phyloP scores from a whole-genome alignment of 805 yeast genomes.

The Candida corydali region DNA sequence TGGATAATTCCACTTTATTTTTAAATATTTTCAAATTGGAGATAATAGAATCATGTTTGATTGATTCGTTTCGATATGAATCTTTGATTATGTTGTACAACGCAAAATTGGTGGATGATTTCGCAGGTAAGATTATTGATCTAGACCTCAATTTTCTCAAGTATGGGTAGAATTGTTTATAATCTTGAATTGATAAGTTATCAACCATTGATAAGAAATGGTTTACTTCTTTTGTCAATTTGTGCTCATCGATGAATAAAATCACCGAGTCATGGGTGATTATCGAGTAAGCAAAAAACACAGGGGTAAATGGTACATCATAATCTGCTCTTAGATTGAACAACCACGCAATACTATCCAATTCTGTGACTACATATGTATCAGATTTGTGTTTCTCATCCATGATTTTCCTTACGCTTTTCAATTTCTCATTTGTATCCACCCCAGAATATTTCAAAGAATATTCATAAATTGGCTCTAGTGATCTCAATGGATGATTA shows the following conservation, averaged over 20 bases:
- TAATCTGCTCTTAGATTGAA: slow-evolving; percentile 72
- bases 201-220: slow-evolving; percentile 22
- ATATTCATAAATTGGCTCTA: slow-evolving; percentile 28
- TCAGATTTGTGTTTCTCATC: no score
- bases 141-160: slow-evolving; percentile 25
- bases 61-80: slow-evolving; percentile 20
- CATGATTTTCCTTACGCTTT: slow-evolving; percentile 28
- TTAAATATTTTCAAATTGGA: slow-evolving; percentile 67
- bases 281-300: slow-evolving; percentile 67
- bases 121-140: slow-evolving; percentile 29
- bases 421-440: slow-evolving; percentile 24
- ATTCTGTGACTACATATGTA: slow-evolving; percentile 55
- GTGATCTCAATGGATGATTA: slow-evolving; percentile 31
- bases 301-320: slow-evolving; percentile 84
- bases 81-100: slow-evolving; percentile 25
- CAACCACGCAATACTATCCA: slow-evolving; percentile 92
- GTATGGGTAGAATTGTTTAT: slow-evolving; percentile 57
- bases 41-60: slow-evolving; percentile 27
- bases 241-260: slow-evolving; percentile 52
- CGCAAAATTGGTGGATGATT: slow-evolving; percentile 28
- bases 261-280: slow-evolving; percentile 30
- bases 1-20: slow-evolving; percentile 65
- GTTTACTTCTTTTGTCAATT: slow-evolving; percentile 29
- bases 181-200: slow-evolving; percentile 42
- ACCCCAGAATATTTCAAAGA: slow-evolving; percentile 32